These are phyloP conservation scores for Penicillium sp. DNA, from an alignment of 2,329 filamentous ascomycete species.

Conservation along the genomic window DNA sequence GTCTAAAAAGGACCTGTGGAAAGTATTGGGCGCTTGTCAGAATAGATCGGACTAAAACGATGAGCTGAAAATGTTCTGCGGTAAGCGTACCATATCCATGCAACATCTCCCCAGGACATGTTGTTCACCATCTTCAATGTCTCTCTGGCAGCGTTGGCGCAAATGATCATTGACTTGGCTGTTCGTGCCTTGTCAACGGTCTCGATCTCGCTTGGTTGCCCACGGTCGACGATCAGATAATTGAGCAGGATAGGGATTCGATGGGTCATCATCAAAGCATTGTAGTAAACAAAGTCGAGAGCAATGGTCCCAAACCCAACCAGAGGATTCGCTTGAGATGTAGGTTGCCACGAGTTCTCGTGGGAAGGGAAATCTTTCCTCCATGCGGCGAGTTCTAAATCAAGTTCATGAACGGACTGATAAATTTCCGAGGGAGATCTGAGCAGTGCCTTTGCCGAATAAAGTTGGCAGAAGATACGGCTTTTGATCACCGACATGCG, in stretches of 20 bases:
- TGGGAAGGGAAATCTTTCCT: slow-evolving; percentile 84
- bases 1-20: slow-evolving; percentile 70
- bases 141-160: slow-evolving; percentile 80
- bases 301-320: slow-evolving; percentile 85
- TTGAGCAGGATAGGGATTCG: slow-evolving; percentile 92
- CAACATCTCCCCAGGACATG: slow-evolving; percentile 85
- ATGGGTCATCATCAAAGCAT: slow-evolving; percentile 91
- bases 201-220: slow-evolving; percentile 32
- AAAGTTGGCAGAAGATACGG: slow-evolving; percentile 81
- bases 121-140: slow-evolving; percentile 89
- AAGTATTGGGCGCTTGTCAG: neutral
- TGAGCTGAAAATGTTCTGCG: neutral
- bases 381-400: slow-evolving; percentile 81
- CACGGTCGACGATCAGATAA: slow-evolving; percentile 73
- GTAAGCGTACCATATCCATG: slow-evolving; percentile 75
- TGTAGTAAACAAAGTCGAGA: slow-evolving; percentile 91
- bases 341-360: slow-evolving; percentile 82
- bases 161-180: slow-evolving; percentile 79
- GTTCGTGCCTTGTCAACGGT: slow-evolving; percentile 74
- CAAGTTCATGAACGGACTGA: slow-evolving; percentile 84
- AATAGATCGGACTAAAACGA: neutral
- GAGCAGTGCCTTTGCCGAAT: slow-evolving; percentile 80
- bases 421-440: slow-evolving; percentile 74
- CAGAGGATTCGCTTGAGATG: slow-evolving; percentile 78
- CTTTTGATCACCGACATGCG: slow-evolving; percentile 83